phyloP scores from a whole-genome alignment of 345 rosid species.

The Aethionema arabicum region DNA sequence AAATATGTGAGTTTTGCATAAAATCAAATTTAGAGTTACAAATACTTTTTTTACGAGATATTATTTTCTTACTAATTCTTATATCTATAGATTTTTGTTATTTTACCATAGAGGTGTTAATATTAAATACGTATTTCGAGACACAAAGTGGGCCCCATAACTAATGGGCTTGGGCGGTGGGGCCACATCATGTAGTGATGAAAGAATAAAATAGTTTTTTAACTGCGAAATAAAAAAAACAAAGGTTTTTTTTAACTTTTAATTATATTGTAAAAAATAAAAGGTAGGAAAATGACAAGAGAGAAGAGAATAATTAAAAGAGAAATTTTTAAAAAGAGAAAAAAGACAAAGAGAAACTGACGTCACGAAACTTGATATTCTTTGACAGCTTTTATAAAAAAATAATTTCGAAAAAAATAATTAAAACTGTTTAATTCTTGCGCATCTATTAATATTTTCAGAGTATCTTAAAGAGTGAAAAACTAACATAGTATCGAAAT shows the following conservation, averaged over 20 bases:
- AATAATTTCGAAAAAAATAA: background rate
- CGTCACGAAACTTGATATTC: background rate
- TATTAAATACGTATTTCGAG: conserved; percentile 15
- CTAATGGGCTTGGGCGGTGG: conserved; percentile 15
- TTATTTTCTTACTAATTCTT: no score
- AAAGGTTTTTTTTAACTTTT: no score
- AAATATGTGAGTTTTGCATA: no score
- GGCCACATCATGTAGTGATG: conserved; percentile 14
- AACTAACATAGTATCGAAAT: no score
- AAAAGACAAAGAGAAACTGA: conserved; percentile 12
- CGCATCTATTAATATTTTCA: no score
- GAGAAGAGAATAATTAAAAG: conserved; percentile 8
- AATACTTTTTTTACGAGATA: no score
- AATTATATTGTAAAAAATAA: no score
- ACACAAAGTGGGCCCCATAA: background rate
- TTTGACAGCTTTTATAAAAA: background rate
- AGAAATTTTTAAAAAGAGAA: conserved; percentile 1
- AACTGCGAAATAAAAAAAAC: background rate
- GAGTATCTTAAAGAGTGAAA: no score
- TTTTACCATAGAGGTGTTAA: no score
- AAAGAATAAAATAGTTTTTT: background rate
- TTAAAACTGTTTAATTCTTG: no score
- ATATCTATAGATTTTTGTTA: no score
- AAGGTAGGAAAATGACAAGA: conserved; percentile 8
- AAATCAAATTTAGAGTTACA: no score